phyloP scores from a whole-genome alignment of 805 yeast genomes.

The Suhomyces sp. region DNA sequence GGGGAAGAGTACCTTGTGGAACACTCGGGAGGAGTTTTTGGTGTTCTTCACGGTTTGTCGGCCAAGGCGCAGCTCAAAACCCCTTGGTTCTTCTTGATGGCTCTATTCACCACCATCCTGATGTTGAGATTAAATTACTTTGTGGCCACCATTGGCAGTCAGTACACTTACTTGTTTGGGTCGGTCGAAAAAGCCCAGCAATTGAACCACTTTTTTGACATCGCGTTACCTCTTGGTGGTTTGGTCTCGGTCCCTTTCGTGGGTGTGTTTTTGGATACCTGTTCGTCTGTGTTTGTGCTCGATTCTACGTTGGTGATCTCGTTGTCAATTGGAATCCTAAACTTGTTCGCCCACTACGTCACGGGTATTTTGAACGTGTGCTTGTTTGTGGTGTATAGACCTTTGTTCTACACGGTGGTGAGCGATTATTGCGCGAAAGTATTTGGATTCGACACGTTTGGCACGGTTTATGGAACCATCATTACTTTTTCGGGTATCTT shows the following conservation, averaged over 20 bases:
- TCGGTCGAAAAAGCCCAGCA: constrained; percentile 36
- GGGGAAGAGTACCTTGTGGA: constrained; percentile 39
- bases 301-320: constrained; percentile 39
- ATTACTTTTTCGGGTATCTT: constrained; percentile 52
- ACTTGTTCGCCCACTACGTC: constrained; percentile 40
- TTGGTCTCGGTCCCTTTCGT: constrained; percentile 53
- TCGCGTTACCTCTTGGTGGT: constrained; percentile 58
- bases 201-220: constrained; percentile 48
- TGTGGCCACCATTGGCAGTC: constrained; percentile 58
- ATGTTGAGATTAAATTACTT: constrained; percentile 58
- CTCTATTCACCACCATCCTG: constrained; percentile 50
- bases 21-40: constrained; percentile 47
- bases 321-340: constrained; percentile 46
- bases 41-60: constrained; percentile 52
- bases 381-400: constrained; percentile 52
- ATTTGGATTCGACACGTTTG: constrained; percentile 60
- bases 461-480: constrained; percentile 56
- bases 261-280: constrained; percentile 49
- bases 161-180: constrained; percentile 45
- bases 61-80: constrained; percentile 48
- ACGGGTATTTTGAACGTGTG: constrained; percentile 46
- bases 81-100: constrained; percentile 51
- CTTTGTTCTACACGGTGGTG: constrained; percentile 56
- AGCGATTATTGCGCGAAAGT: constrained; percentile 61
- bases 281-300: constrained; percentile 46